Evolutionary conservation across 2,329 filamentous ascomycete genomes (phyloP).

Genomic region (Fusarium humuli): DNA sequence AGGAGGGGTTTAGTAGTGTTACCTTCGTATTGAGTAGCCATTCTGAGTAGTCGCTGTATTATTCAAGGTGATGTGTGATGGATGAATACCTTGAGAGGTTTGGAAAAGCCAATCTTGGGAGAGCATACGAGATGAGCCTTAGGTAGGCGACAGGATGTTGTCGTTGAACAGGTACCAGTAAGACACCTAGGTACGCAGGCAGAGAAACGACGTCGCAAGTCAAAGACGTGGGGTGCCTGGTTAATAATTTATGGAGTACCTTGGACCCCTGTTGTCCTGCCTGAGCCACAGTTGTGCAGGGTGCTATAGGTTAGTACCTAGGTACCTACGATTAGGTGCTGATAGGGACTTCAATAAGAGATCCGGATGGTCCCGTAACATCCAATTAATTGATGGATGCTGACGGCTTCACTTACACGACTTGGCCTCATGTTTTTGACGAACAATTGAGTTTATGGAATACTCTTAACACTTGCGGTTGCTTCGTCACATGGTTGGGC

Average conservation of each 20-base stretch:
- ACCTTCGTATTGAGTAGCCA: constrained; percentile 71
- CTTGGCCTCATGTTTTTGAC: neutral
- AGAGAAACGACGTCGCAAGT: constrained; percentile 41
- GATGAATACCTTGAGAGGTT: neutral
- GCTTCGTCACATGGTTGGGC: neutral
- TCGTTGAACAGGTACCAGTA: constrained; percentile 21
- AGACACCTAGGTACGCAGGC: constrained; percentile 22
- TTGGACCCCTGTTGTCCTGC: constrained; percentile 8
- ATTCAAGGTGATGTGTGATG: neutral
- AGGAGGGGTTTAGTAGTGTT: constrained; percentile 23
- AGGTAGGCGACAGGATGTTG: constrained; percentile 12
- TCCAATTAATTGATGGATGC: neutral
- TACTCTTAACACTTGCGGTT: neutral
- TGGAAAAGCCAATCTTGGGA: neutral
- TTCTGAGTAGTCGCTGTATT: constrained; percentile 45
- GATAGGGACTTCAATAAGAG: neutral
- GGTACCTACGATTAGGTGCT: constrained; percentile 19
- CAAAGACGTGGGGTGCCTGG: constrained; percentile 16
- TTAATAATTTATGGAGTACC: constrained; percentile 6
- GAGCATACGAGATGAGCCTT: neutral
- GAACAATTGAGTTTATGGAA: neutral
- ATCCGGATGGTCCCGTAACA: neutral
- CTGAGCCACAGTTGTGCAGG: constrained; percentile 3
- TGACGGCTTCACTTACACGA: constrained; percentile 7
- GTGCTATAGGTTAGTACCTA: neutral